phyloP scores from a whole-genome alignment of 2,329 filamentous ascomycete genomes.

The Neopestalotiopsis rosae region DNA sequence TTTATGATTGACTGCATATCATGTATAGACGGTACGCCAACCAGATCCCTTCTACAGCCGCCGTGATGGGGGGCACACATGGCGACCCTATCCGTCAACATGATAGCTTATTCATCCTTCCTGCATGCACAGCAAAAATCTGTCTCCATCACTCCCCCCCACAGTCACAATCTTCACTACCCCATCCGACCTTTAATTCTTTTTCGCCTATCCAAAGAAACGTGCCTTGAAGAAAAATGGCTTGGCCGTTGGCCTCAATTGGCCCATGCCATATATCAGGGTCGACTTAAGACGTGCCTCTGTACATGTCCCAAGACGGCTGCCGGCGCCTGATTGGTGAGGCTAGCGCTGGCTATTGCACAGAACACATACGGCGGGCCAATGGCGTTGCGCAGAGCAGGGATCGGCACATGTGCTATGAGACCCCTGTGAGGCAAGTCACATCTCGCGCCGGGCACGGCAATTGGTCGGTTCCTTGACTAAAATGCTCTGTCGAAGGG shows the following conservation, averaged over 20 bases:
- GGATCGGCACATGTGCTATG: slow-evolving; percentile 6
- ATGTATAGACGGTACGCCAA: background rate
- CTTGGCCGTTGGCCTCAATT: background rate
- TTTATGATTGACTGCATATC: slow-evolving; percentile 11
- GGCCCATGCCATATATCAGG: background rate
- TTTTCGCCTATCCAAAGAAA: background rate
- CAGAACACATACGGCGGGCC: background rate
- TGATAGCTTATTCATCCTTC: background rate
- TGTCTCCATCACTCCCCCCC: background rate
- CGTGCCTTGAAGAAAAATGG: background rate
- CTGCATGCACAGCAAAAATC: background rate
- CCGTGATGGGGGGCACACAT: slow-evolving; percentile 9
- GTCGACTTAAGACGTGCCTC: slow-evolving; percentile 8
- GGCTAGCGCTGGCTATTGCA: slow-evolving; percentile 8
- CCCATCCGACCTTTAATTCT: too few species aligned
- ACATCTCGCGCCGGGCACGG: slow-evolving; percentile 11
- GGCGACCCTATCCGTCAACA: background rate
- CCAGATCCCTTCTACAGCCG: slow-evolving; percentile 7
- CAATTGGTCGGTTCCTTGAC: background rate
- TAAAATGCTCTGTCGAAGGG: background rate
- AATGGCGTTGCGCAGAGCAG: background rate
- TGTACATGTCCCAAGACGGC: background rate
- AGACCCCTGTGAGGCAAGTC: slow-evolving; percentile 10
- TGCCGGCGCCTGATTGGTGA: background rate
- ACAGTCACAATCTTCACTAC: background rate